These are phyloP conservation scores for Chlorella sp. DNA, from an alignment of 139 green algal genomes.

Conservation along the genomic window DNA sequence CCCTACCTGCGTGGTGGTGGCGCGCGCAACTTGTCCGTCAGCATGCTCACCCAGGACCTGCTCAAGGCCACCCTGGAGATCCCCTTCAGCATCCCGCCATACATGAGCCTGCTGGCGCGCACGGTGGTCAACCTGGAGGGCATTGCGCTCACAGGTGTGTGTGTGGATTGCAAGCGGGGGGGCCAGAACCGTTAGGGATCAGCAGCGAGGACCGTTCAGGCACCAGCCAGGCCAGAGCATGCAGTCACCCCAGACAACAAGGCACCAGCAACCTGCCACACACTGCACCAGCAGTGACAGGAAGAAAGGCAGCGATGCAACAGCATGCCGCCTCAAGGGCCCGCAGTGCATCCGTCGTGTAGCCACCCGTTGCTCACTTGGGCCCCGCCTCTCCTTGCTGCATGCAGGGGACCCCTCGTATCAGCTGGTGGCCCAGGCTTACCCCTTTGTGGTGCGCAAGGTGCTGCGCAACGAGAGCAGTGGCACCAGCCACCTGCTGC, in stretches of 20 bases:
- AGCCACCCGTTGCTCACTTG: no score
- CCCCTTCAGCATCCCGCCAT: slow-evolving; percentile 84
- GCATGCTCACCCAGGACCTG: slow-evolving; percentile 48
- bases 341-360: no score
- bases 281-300: no score
- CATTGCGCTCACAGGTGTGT: slow-evolving; percentile 62
- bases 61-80: slow-evolving; percentile 73
- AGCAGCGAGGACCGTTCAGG: no score
- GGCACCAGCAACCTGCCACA: no score
- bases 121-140: slow-evolving; percentile 67
- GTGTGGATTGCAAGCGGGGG: no score
- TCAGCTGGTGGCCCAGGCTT: slow-evolving; percentile 70
- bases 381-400: no score
- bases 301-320: no score
- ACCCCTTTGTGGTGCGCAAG: slow-evolving; percentile 68
- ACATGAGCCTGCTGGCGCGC: slow-evolving; percentile 74
- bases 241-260: no score
- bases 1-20: slow-evolving; percentile 79
- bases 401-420: slow-evolving; percentile 66
- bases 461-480: slow-evolving; percentile 55
- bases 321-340: no score
- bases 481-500: slow-evolving; percentile 42
- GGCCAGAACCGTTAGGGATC: no score
- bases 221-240: no score
- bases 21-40: slow-evolving; percentile 69